Conservation (phyloP, 23 red algal genomes). For the Gracilaria domingensis region DNA sequence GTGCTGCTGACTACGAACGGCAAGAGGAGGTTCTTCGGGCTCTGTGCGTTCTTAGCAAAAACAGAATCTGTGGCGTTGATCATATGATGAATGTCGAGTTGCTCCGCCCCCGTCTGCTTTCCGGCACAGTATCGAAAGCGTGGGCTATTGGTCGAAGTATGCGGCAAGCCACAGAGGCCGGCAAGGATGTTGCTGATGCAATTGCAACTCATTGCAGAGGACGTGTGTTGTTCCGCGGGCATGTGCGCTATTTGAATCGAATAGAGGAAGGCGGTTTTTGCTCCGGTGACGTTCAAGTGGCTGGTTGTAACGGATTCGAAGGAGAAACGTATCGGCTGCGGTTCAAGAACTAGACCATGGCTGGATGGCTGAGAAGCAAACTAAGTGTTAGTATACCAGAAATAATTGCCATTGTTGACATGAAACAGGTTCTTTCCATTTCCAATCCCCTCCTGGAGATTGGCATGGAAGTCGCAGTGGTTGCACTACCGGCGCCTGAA, state of each 20-base stretch:
- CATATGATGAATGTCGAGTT: background rate
- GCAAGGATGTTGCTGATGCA: background rate
- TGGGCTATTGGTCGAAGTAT: background rate
- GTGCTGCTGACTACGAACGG: background rate
- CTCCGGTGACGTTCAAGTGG: background rate
- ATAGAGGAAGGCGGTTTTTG: background rate
- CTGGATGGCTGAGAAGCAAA: background rate
- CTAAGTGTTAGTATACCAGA: background rate
- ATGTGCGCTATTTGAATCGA: background rate
- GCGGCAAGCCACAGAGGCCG: background rate
- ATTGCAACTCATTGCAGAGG: background rate
- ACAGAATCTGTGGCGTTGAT: background rate
- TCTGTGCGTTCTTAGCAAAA: background rate
- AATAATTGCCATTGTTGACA: background rate
- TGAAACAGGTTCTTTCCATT: background rate
- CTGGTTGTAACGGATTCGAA: background rate
- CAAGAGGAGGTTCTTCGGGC: background rate
- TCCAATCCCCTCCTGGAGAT: background rate
- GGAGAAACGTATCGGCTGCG: background rate
- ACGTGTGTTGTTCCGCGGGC: background rate
- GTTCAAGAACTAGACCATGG: background rate
- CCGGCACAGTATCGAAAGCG: background rate
- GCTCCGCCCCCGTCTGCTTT: background rate
- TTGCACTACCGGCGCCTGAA: background rate
- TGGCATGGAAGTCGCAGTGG: slow-evolving; percentile 4